Base-by-base conservation (phyloP, 2,329 filamentous ascomycete species). In the Aspergillus quadricinctus region DNA sequence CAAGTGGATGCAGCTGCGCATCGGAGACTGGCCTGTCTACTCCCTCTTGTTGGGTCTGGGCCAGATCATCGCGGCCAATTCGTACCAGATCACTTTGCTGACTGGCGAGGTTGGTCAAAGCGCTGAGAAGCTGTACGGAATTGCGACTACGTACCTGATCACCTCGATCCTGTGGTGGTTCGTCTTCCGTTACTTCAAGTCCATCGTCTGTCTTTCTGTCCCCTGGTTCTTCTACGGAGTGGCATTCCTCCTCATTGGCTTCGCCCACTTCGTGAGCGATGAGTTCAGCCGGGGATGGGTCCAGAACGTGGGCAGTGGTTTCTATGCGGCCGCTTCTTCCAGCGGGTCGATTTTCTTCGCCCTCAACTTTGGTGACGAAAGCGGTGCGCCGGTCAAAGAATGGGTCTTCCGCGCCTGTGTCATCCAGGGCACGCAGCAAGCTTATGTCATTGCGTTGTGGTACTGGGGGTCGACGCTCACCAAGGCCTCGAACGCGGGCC, bases 321-420 rank as follows among this genome's bases (percentile, higher is more conserved):
- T 85, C 28, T 88, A 88, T 64, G 81, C 84, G 0, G 74, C 80
- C 3, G 85, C 84, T 2, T 85, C 85, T 5, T 79, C 83, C 10
- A 82, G 81, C 28, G 85, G 85, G 11, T 83, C 81, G 1, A 77
- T 88, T 57, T 86, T 83, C 75, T 88, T 88, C 65, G 80, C 84
- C 1, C 78, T 87, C 52, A 88, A 88, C 69, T 87, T 87, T 64
- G 84, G 84, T 56, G 81, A 82, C 61, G 83, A 86, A 73, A 82
- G 82, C 48, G 83, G 83, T 49, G 79, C 81, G 2, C 82, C 84
- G 3, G 80, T 85, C 45, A 84, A 81, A 66, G 78, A 82, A 43
- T 87, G 84, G 84, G 83, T 85, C 19, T 85, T 84, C 71, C 80
- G 85, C 52, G 85, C 85, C n/a, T 84, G 83, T 64, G 69, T 83